phyloP scores from a whole-genome alignment of 768 basidiomycete species.

The Lyophyllum atratum region DNA sequence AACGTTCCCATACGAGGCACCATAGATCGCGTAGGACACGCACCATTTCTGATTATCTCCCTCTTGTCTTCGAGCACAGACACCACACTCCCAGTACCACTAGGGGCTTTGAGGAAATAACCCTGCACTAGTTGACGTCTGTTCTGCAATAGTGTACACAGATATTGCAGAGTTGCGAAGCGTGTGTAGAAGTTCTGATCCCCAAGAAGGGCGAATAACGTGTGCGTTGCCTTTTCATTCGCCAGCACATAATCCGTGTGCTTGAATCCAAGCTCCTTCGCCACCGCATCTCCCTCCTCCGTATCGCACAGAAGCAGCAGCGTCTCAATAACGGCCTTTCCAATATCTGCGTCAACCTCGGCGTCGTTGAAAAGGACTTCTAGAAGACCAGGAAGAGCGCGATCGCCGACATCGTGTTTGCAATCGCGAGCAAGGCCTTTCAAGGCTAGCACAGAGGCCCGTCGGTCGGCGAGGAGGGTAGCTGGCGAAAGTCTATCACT shows the following conservation, averaged over 20 bases:
- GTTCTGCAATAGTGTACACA: conserved; percentile 80
- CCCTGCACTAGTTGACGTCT: conserved; percentile 80
- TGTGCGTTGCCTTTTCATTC: conserved; percentile 71
- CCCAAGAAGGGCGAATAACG: conserved; percentile 73
- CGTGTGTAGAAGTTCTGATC: conserved; percentile 84
- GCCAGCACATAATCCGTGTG: conserved; percentile 82
- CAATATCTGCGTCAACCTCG: conserved; percentile 88
- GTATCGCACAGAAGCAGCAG: conserved; percentile 83
- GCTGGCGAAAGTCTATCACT: conserved; percentile 91
- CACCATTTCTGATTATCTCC: conserved; percentile 89
- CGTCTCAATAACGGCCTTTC: conserved; percentile 91
- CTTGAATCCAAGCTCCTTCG: conserved; percentile 77
- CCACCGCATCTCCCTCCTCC: conserved; percentile 46
- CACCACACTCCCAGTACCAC: conserved; percentile 74
- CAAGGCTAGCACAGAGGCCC: conserved; percentile 90
- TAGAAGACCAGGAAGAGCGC: conserved; percentile 75
- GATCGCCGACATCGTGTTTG: conserved; percentile 84
- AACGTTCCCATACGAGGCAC: neutral
- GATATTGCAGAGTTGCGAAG: conserved; percentile 80
- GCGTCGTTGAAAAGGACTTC: conserved; percentile 87
- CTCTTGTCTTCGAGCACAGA: conserved; percentile 80
- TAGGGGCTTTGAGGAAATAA: conserved; percentile 88
- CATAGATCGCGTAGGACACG: conserved; percentile 21
- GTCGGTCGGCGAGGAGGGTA: conserved; percentile 85
- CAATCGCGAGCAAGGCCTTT: conserved; percentile 93